Percentiles rank a stretch among this genome's conserved stretches.
Evolutionary conservation across 1,284 basidiomycete species (phyloP).

Genomic region (Ceratobasidium theobromae): DNA sequence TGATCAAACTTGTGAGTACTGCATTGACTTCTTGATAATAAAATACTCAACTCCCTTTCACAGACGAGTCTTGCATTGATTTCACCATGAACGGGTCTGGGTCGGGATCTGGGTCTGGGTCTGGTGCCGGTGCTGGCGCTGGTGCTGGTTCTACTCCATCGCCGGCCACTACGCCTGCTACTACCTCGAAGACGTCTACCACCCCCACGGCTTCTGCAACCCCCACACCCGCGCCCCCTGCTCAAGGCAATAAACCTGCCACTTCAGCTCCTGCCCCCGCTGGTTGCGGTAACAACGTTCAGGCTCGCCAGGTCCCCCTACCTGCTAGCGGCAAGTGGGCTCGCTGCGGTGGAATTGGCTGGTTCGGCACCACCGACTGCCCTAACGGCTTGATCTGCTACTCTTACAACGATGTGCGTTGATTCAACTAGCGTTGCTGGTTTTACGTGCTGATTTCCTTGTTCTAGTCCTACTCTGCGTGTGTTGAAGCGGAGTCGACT

Average conservation of each 20-base stretch:
- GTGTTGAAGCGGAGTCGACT: too few relatives aligned
- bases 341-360: conserved; percentile 15
- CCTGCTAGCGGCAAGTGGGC: conserved; percentile 7
- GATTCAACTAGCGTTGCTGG: background rate
- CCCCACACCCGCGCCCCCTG: background rate
- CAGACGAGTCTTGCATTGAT: conserved; percentile 25
- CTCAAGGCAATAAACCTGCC: background rate
- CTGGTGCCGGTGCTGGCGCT: background rate
- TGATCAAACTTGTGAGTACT: conserved; percentile 17
- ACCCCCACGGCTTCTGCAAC: background rate
- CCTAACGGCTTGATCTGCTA: background rate
- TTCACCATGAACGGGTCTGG: conserved; percentile 19
- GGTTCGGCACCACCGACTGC: background rate
- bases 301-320: background rate
- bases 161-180: background rate
- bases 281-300: background rate
- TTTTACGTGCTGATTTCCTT: background rate
- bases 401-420: conserved; percentile 15
- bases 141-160: background rate
- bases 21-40: background rate
- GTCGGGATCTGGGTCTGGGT: background rate
- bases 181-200: background rate
- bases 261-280: background rate
- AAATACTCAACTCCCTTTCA: background rate
- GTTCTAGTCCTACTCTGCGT: conserved; percentile 11